Evolutionary conservation across 2,329 filamentous ascomycete species (phyloP), one percentile per base, ranked within the genome.

Genomic region (Ophiostoma fasciatum): DNA sequence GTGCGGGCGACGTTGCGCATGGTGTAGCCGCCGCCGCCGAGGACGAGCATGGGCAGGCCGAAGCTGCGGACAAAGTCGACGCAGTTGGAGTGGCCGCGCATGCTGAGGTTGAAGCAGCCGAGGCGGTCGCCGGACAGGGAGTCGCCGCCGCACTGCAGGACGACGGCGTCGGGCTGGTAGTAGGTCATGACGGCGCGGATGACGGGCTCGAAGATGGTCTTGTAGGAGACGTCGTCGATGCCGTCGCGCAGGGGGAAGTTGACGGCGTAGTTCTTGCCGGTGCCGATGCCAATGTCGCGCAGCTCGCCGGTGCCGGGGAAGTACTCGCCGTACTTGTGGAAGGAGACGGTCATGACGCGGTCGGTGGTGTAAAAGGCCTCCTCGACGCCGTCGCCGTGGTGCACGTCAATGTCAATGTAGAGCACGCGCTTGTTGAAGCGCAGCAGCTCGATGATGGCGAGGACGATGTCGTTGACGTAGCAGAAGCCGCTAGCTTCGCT

Each of bases 401-500:
- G 82, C 3, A 90, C 81, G 53, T 90, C 82, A 45, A 90, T 87
- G 55, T 90, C 82, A 49, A 98, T 84, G 61, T 98, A 98, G 33
- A 98, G 73, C n/a, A 98, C 88, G 38, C 90, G 81, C 51, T 90
- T 82, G 53, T 94, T 83, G 56, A 85, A 78, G 37, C 83, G 82
- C 8, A 98, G 68, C 3, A 98, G 72, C 52, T 96, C 84, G 34
- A 96, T 77, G 47, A 94, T 93, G 22, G 84, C 85, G 27, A 98
- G 78, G 23, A 98, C 90, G 44, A 98, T 96, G 58, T 98, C 73
- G 55, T 98, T 98, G 48, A 96, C 83, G 56, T 98, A 98, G 64
- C 90, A 98, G 63, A 98, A 98, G 25, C 90, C 90, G 49, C 80
- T 88, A 41, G 90, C 90, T 61, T 94, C 85, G 46, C 81, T 82